Evolutionary conservation across 2,329 filamentous ascomycete species (phyloP).

Genomic region (Hansfordia pulvinata): DNA sequence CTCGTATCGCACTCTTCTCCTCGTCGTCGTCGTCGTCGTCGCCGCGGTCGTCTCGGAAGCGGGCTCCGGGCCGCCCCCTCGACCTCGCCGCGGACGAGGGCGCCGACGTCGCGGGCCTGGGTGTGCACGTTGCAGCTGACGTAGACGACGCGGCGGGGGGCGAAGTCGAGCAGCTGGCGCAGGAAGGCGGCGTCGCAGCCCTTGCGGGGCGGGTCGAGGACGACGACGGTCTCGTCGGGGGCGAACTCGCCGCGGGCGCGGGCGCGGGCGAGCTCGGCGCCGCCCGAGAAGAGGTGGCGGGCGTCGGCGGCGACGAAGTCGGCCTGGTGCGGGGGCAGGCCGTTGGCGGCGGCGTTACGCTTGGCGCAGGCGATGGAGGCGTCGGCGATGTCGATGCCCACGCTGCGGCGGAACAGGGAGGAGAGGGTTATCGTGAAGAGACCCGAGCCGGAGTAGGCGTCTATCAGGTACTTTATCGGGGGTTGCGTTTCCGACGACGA

Average conservation of each 20-base stretch:
- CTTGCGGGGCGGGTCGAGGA: slow-evolving; percentile 93
- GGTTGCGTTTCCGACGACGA: too few species aligned
- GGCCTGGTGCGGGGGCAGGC: slow-evolving; percentile 52
- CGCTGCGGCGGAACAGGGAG: slow-evolving; percentile 66
- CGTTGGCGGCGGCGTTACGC: slow-evolving; percentile 66
- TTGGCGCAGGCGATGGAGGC: slow-evolving; percentile 68
- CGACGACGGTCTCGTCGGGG: slow-evolving; percentile 74
- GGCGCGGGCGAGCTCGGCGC: too few species aligned
- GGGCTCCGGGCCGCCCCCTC: slow-evolving; percentile 15
- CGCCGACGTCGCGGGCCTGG: slow-evolving; percentile 83
- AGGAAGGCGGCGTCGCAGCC: slow-evolving; percentile 84
- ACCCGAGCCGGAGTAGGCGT: slow-evolving; percentile 93
- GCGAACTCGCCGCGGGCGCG: slow-evolving; percentile 44
- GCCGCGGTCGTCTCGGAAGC: slow-evolving; percentile 15
- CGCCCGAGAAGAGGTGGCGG: slow-evolving; percentile 62
- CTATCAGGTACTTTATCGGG: slow-evolving; percentile 74
- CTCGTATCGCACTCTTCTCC: slow-evolving; percentile 42
- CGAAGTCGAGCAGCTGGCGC: slow-evolving; percentile 63
- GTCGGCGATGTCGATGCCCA: slow-evolving; percentile 81
- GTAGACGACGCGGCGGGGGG: slow-evolving; percentile 72
- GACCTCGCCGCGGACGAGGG: slow-evolving; percentile 60
- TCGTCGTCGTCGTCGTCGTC: slow-evolving; percentile 14
- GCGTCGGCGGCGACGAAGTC: slow-evolving; percentile 87
- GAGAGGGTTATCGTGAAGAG: slow-evolving; percentile 95
- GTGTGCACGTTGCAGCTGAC: slow-evolving; percentile 98